These are phyloP conservation scores for Clarkia xantiana DNA, from an alignment of 345 rosid genomes.

Conservation along the genomic window DNA sequence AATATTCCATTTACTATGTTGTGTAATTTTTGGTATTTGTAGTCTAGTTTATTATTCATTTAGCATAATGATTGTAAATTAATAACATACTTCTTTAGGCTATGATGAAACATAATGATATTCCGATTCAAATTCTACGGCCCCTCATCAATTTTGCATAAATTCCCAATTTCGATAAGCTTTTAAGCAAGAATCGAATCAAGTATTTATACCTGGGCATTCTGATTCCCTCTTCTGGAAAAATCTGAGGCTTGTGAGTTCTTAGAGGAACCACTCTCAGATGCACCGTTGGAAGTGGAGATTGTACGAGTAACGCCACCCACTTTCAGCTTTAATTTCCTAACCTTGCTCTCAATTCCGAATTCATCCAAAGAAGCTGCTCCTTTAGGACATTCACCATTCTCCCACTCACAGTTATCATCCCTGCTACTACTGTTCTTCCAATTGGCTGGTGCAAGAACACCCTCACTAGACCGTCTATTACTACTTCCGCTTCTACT, in stretches of 20 bases:
- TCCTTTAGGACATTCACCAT: conserved; percentile 28
- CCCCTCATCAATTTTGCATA: too few species aligned
- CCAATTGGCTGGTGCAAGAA: conserved; percentile 68
- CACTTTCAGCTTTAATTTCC: conserved; percentile 58
- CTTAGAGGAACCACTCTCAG: conserved; percentile 20
- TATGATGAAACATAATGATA: too few species aligned
- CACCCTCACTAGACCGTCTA: conserved; percentile 56
- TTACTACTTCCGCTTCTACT: conserved; percentile 19
- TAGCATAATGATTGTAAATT: too few species aligned
- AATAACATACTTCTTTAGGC: too few species aligned
- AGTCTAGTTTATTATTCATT: too few species aligned
- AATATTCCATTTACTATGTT: too few species aligned
- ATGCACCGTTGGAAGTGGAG: conserved; percentile 33
- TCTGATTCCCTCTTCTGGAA: conserved; percentile 24
- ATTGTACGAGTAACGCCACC: conserved; percentile 43
- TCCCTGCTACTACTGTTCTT: conserved; percentile 19
- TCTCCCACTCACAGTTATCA: conserved; percentile 9
- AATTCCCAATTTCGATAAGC: too few species aligned
- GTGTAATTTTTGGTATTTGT: too few species aligned
- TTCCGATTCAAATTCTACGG: too few species aligned
- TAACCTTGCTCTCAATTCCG: conserved; percentile 36
- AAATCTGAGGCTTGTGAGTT: too few species aligned
- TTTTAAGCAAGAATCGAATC: too few species aligned
- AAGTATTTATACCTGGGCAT: conserved; percentile 31
- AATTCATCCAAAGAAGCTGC: conserved; percentile 20